Base-by-base conservation (phyloP, 2,329 filamentous ascomycete species). In the Cercospora sp. region DNA sequence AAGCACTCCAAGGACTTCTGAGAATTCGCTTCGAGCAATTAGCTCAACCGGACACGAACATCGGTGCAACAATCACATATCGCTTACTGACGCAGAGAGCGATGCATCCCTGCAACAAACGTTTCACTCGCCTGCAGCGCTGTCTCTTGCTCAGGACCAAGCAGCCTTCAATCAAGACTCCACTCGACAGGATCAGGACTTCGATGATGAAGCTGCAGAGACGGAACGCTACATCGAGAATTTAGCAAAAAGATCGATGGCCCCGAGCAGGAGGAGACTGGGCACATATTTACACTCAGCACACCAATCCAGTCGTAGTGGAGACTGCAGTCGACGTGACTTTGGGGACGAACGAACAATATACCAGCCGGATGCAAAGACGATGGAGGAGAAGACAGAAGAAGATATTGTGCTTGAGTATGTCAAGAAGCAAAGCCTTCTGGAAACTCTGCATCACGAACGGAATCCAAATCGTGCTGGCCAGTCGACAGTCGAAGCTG, bases 381-480 rank as follows among this genome's bases (percentile, higher is more conserved):
- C 66, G 3, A 66, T 71, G 72, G 77, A 77, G 74, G 77, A 79
- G 77, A 77, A 62, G 83, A 86, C 28, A 78, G 91, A 93, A 75
- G 90, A 94, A 76, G 87, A 92, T 65, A 88, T 91, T 66, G 87
- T 93, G 9, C 78, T 93, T 76, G 90, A 18, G 6, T 49, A 49
- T 24, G 45, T 49, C n/a, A 49, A 49, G 45, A 49, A 49, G 18
- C 45, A 49, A 13, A 49, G 45, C 5, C 45, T 49, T 49, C 21
- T 24, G 21, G 45, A 49, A 24, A 13, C 1, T 24, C 21, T 49
- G 2, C 18, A 49, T 49, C 8, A 49, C 5, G 45, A 49, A 6
- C 45, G 45, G 12, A 0, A 12, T 6, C 3, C 8, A 49, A 6
- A 24, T 49, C 18, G 45, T 21, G 45, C 45, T 49, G 8, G 3